Evolutionary conservation across 805 yeast genomes (phyloP).

Genomic region (Hanseniaspora vineae): DNA sequence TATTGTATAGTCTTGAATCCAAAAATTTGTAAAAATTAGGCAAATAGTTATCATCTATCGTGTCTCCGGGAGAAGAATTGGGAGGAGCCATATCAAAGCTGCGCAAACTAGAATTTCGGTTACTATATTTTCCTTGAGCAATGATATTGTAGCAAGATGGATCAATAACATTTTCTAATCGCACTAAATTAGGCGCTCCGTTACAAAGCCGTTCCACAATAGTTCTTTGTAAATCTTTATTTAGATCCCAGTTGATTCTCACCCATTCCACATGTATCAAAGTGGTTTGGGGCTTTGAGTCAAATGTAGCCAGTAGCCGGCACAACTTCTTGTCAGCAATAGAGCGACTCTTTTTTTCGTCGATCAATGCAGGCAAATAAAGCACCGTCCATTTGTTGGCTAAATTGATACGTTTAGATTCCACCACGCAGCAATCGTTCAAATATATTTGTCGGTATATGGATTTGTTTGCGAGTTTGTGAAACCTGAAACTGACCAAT

Average conservation of each 20-base stretch:
- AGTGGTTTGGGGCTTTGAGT: slow-evolving; percentile 11
- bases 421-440: slow-evolving; percentile 30
- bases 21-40: slow-evolving; percentile 20
- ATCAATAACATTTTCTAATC: slow-evolving; percentile 30
- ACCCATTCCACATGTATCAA: slow-evolving; percentile 25
- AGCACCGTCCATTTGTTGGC: slow-evolving; percentile 31
- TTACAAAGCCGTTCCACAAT: slow-evolving; percentile 20
- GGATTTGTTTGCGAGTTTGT: slow-evolving; percentile 20
- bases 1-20: slow-evolving; percentile 18
- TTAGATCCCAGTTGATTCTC: slow-evolving; percentile 32
- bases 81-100: slow-evolving; percentile 22
- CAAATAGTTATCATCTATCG: slow-evolving; percentile 19
- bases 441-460: slow-evolving; percentile 27
- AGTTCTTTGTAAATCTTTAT: slow-evolving; percentile 18
- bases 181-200: slow-evolving; percentile 19
- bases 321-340: slow-evolving; percentile 21
- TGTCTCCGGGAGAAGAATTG: slow-evolving; percentile 21
- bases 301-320: slow-evolving; percentile 17
- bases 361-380: slow-evolving; percentile 14
- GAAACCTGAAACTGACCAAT: slow-evolving; percentile 16
- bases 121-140: slow-evolving; percentile 16
- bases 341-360: slow-evolving; percentile 17
- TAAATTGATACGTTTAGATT: slow-evolving; percentile 21
- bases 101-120: slow-evolving; percentile 13
- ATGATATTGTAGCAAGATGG: slow-evolving; percentile 26